phyloP scores from a whole-genome alignment of 2,329 filamentous ascomycete genomes.

The Scytalidium sp. region DNA sequence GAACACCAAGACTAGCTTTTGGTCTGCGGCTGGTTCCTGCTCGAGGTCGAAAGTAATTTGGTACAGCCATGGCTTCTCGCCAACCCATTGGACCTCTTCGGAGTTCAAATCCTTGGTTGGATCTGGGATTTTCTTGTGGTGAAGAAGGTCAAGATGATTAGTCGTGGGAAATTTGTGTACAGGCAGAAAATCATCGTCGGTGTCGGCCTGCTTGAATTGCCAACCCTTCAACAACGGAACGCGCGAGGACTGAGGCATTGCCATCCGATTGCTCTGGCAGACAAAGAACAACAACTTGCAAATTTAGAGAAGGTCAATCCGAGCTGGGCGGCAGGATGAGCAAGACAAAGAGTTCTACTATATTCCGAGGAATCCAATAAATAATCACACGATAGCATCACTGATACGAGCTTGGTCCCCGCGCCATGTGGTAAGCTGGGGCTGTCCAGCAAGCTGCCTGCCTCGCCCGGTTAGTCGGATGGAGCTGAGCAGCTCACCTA shows the following conservation, averaged over 20 bases:
- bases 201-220: slow-evolving; percentile 7
- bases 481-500: no score
- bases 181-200: neutral
- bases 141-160: slow-evolving; percentile 6
- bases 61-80: slow-evolving; percentile 44
- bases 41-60: slow-evolving; percentile 2
- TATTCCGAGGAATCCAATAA: no score
- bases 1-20: slow-evolving; percentile 51
- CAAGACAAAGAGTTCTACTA: no score
- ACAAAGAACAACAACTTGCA: no score
- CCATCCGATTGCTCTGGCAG: no score
- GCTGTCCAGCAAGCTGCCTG: no score
- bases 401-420: no score
- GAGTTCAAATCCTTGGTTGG: slow-evolving; percentile 49
- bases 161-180: slow-evolving; percentile 4
- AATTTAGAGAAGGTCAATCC: no score
- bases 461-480: no score
- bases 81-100: slow-evolving; percentile 45
- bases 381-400: no score
- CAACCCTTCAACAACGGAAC: neutral
- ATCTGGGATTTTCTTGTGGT: slow-evolving; percentile 34
- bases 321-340: no score
- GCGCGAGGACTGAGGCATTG: neutral
- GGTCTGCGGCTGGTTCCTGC: slow-evolving; percentile 6
- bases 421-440: no score